Evolutionary conservation across 352 stramenopile genomes (phyloP), one percentile per base, ranked within the genome.

Genomic region (Albugo candida): DNA sequence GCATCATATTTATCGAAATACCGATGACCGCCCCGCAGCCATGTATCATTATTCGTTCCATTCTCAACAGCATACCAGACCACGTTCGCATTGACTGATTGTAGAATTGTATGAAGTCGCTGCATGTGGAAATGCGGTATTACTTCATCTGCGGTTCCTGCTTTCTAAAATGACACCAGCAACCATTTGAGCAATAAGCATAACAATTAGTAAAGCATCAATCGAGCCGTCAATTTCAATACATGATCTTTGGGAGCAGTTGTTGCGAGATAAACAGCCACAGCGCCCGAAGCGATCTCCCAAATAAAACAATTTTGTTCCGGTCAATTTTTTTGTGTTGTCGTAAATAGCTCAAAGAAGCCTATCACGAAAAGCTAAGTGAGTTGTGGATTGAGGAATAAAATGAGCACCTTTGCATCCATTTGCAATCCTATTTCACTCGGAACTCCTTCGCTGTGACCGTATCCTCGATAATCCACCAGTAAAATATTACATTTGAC

Each of bases 21-120:
- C 36, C 65, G 65, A 37, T 77, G 60, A 5, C 86, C 86, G 14
- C 91, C 87, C 39, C 84, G 70, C 24, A 95, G 54, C 84, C 83
- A 96, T 35, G 83, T 93, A 63, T 97, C 87, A 55, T 97, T 97
- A 60, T 97, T 87, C 2, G 83, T 96, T 5, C 91, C 91, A 11
- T 84, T 68, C n/a, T 81, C 65, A 10, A 97, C 72, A 1, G 62
- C 55, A 37, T 79, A 65, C 64, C 91, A 91, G 19, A 87, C 57
- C 1, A 56, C 61, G 45, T 34, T 43, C 16, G 16, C 6, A 21
- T 42, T 41, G 16, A 51, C 56, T 43, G 60, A 56, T 41, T 65
- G 83, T n/a, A 66, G 77, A 21, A 93, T 64, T n/a, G 61, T 47
- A 17, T 79, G 52, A 47, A 97, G 63, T 37, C 53, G 57, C 51